Base-by-base conservation (phyloP, 495 filamentous ascomycete species). In the Penicillium malachiteum region DNA sequence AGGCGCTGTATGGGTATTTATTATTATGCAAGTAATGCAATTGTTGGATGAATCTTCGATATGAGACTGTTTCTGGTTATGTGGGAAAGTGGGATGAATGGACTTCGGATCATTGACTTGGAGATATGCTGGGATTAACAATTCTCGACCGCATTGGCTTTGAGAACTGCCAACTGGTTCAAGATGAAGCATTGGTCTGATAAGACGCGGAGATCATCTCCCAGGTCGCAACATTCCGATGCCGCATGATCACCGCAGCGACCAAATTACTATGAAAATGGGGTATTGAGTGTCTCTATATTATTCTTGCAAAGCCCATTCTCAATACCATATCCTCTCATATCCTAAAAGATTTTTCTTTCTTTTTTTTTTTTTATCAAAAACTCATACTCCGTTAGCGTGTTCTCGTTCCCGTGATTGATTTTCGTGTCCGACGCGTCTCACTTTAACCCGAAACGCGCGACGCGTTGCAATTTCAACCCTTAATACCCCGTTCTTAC, bases 241-340 rank as follows among this genome's bases (percentile, higher is more conserved):
- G 60, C 63, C 56, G 33, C 46, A 26, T 17, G 21, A 72, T 72
- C 60, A 64, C 71, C 63, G 45, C 54, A 70, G 71, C 66, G 66
- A 74, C 61, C 44, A 65, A 59, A 58, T 26, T 26, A 26, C 21
- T 26, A 4, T 26, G 2, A 26, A n/a, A 26, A 2, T 26, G 21
- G 21, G 21, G 21, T 26, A 26, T 26, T 26, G 21, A 26, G 21
- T 26, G 4, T 26, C 21, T 26, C 21, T 26, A 60, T 67, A 54
- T 47, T 41, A 54, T 9, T 40, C 41, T 33, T 55, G 7, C 13
- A 26, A 14, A 30, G 3, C 14, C 31, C n/a, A 3, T 21, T 3
- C 26, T 30, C 18, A 11, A 21, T 16, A 5, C 3, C 2, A 42
- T 7, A 42, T 8, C 4, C n/a, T 42, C 18, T 42, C 18, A 7